Evolutionary conservation across 768 basidiomycete genomes (phyloP).

Genomic region (Leccinum fibrillosum): DNA sequence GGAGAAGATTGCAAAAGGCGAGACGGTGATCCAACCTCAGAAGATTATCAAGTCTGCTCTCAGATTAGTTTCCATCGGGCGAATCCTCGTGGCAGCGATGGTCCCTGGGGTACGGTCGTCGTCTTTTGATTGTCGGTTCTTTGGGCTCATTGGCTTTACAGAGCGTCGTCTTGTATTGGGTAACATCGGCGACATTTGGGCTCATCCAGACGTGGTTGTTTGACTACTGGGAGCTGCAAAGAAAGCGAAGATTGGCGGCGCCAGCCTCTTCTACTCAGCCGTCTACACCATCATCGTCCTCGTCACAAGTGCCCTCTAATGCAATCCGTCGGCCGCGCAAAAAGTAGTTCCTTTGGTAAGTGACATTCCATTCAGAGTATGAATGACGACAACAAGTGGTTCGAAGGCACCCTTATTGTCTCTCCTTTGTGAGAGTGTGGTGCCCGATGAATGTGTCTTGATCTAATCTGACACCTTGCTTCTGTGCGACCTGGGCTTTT

Average conservation of each 20-base stretch:
- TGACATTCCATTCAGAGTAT: constrained; percentile 12
- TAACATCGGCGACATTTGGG: constrained; percentile 71
- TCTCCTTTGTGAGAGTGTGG: constrained; percentile 35
- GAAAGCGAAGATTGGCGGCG: constrained; percentile 25
- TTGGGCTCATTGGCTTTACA: constrained; percentile 7
- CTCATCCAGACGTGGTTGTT: constrained; percentile 72
- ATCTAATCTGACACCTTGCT: constrained; percentile 81
- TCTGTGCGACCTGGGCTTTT: not conserved
- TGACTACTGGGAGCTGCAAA: constrained; percentile 57
- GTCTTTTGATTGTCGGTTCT: constrained; percentile 18
- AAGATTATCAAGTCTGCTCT: constrained; percentile 54
- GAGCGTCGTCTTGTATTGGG: constrained; percentile 76
- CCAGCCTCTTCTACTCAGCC: not conserved
- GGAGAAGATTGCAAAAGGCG: constrained; percentile 39
- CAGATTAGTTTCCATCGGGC: constrained; percentile 55
- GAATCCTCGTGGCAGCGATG: constrained; percentile 65
- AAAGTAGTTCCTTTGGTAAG: constrained; percentile 22
- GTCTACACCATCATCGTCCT: not conserved
- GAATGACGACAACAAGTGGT: constrained; percentile 77
- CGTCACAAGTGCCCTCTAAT: not conserved
- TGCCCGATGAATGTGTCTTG: constrained; percentile 69
- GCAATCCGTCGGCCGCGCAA: constrained; percentile 1
- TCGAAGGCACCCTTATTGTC: constrained; percentile 54
- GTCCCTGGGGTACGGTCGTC: constrained; percentile 58
- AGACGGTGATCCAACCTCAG: constrained; percentile 43